phyloP scores from a whole-genome alignment of 2,329 filamentous ascomycete genomes.

The Pseudogymnoascus sp. region DNA sequence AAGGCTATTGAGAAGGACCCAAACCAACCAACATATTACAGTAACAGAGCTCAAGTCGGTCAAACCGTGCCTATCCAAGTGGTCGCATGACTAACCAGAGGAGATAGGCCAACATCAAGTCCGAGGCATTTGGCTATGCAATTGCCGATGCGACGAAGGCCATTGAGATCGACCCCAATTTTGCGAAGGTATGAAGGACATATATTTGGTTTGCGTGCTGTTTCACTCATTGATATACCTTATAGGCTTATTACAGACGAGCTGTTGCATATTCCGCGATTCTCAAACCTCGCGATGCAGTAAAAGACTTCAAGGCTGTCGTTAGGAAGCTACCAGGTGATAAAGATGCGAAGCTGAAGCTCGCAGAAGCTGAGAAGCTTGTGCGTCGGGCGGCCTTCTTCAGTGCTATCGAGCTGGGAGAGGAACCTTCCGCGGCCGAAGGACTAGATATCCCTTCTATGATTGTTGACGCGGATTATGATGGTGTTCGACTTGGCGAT shows the following conservation, averaged over 20 bases:
- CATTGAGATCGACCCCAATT: constrained; percentile 76
- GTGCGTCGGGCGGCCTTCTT: constrained; percentile 89
- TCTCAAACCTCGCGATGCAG: constrained; percentile 75
- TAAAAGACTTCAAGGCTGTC: constrained; percentile 87
- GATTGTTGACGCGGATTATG: constrained; percentile 71
- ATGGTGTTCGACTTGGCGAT: constrained; percentile 67
- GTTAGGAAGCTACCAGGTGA: constrained; percentile 80
- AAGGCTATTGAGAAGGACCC: constrained; percentile 80
- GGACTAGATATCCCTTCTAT: constrained; percentile 84
- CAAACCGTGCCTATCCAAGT: constrained; percentile 20
- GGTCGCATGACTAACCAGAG: constrained; percentile 40
- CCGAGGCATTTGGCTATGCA: constrained; percentile 89
- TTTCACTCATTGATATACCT: constrained; percentile 15
- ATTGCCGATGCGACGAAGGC: constrained; percentile 86
- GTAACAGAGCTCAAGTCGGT: constrained; percentile 86
- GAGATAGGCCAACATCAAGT: constrained; percentile 81
- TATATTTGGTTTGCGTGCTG: neutral
- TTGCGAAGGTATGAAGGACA: constrained; percentile 63
- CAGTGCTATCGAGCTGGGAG: constrained; percentile 86
- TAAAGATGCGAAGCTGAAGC: constrained; percentile 82
- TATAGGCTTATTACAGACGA: constrained; percentile 84
- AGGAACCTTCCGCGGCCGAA: constrained; percentile 85
- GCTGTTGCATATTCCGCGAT: constrained; percentile 89
- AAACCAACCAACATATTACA: constrained; percentile 81
- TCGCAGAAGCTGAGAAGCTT: constrained; percentile 89